Evolutionary conservation across 1,284 basidiomycete genomes (phyloP), one percentile per base, ranked within the genome.

Genomic region (Meira nashicola): DNA sequence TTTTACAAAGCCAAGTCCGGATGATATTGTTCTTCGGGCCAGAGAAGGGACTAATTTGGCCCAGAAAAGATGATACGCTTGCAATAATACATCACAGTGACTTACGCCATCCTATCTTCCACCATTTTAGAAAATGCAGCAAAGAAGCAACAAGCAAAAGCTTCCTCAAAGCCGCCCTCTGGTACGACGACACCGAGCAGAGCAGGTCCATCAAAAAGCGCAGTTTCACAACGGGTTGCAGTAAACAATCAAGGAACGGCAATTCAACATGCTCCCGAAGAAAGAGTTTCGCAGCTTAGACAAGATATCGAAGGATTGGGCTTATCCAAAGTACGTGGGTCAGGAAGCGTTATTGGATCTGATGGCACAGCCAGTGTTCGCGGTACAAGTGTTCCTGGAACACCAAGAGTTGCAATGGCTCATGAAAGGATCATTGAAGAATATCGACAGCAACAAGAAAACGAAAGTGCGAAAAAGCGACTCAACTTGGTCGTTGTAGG

Each of bases 401-500:
- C 70, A 28, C 84, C 88, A 5, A 89, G 85, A 70, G 80, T 89
- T 64, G 84, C 82, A 23, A 83, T 91, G 70, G 87, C 90, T 12
- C 84, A 86, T 66, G 92, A 91, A 76, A 92, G 89, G 76, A 80
- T 97, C 54, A 78, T 97, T 14, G 89, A 89, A 64, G 89, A 95
- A 80, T 90, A 87, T 1, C 84, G 80, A 61, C 82, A 81, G 64
- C 83, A 85, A 51, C 82, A 82, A 17, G 55, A 47, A 19, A 81
- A 84, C 63, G 82, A 82, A 33, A 83, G 82, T 23, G 46, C 12
- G 21, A 90, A 87, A 79, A 87, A 86, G 70, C 84, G 83, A 39
- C 81, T 97, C 49, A 94, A 88, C 75, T 81, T 98, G 65, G 89
- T 98, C 17, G 92, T 98, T 41, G 88, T 98, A 54, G 94, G 94